A percentile compares a stretch with the other conserved stretches of the same genome.
phyloP scores from a whole-genome alignment of 129 eudicot species.

The Scalesia atractyloides region DNA sequence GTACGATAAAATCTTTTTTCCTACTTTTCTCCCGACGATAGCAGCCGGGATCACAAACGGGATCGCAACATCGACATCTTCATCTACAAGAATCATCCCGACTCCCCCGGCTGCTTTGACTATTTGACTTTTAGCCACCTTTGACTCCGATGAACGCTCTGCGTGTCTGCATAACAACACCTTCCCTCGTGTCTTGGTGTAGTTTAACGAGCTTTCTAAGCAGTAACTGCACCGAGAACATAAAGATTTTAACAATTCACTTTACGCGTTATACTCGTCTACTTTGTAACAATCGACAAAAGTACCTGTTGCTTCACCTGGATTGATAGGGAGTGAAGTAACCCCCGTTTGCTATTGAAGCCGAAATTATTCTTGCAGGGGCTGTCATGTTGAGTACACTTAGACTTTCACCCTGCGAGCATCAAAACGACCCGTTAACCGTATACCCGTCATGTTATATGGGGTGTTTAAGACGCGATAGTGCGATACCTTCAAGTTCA shows the following conservation, averaged over 20 bases:
- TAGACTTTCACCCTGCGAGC: slow-evolving; percentile 75
- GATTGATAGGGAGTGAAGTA: slow-evolving; percentile 92
- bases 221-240: slow-evolving; percentile 53
- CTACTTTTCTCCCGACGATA: slow-evolving; percentile 52
- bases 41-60: slow-evolving; percentile 77
- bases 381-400: slow-evolving; percentile 49
- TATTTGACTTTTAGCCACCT: slow-evolving; percentile 61
- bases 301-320: slow-evolving; percentile 93
- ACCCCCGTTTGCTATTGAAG: slow-evolving; percentile 71
- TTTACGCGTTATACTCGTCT: slow-evolving; percentile 12
- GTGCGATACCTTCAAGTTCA: slow-evolving; percentile 51
- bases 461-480: slow-evolving; percentile 6
- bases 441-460: neutral
- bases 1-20: slow-evolving; percentile 61
- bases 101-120: slow-evolving; percentile 84
- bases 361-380: slow-evolving; percentile 63
- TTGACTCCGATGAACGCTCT: slow-evolving; percentile 77
- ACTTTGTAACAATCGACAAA: slow-evolving; percentile 28
- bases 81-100: slow-evolving; percentile 82
- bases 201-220: slow-evolving; percentile 77
- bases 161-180: slow-evolving; percentile 74
- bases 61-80: slow-evolving; percentile 69
- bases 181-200: slow-evolving; percentile 66
- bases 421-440: neutral
- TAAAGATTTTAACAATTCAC: slow-evolving; percentile 19